Base-by-base conservation (phyloP, 768 basidiomycete genomes). In the Macrocybe gigantea region DNA sequence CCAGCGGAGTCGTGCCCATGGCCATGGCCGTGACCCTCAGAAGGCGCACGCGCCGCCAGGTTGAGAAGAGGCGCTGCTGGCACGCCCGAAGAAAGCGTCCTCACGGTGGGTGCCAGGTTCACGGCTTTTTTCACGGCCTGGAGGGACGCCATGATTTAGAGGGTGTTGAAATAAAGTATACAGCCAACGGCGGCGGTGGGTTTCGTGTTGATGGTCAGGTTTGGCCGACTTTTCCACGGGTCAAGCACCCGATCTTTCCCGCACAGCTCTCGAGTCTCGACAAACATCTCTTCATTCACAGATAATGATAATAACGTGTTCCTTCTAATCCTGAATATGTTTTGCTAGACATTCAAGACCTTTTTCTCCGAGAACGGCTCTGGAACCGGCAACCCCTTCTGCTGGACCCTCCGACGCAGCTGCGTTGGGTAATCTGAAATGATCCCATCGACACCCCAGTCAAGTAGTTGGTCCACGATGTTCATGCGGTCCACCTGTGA, bases 81-180 rank as follows among this genome's bases (percentile, higher is more conserved):
- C 10, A 93, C 75, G 50, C 94, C 94, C 33, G 78, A 82, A 38
- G 93, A 76, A 49, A 89, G 79, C 5, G 81, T 73, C 60, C 88
- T 80, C 54, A 89, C 81, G 33, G 91, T 90, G 49, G 93, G 89
- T 33, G 86, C 67, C 53, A 95, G 71, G 66, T 81, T 89, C 59
- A 91, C 72, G 53, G 86, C 85, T 71, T 83, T 91, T 84, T 84
- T 88, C 59, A 80, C 73, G 72, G 77, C 82, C 63, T 83, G 77
- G 64, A 85, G 72, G 57, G 82, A 70, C 63, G 83, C 80, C 82
- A 87, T 87, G 68, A 67, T 62, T 22, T 22, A 22, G 22, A 22
- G 22, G 61, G 56, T 59, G 57, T 50, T 54, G 51, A 58, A 56
- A 53, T 53, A 57, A 55, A 51, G 51, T 53, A 22, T 22, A 22